These are phyloP conservation scores for Leccinum uliginosum DNA, from an alignment of 768 basidiomycete genomes.

Conservation along the genomic window DNA sequence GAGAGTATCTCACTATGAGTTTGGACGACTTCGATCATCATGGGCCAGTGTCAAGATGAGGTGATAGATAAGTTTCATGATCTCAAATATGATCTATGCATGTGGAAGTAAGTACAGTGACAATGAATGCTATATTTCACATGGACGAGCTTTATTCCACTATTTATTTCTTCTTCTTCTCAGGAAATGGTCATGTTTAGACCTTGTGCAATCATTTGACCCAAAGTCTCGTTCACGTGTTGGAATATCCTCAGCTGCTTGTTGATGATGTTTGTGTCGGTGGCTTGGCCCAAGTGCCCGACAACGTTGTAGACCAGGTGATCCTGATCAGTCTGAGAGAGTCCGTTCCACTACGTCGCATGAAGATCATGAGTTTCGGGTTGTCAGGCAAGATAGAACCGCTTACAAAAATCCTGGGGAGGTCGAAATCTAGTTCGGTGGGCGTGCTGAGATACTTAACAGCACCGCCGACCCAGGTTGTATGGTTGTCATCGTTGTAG, in stretches of 20 bases:
- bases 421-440: constrained; percentile 37
- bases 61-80: neutral
- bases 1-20: neutral
- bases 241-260: constrained; percentile 34
- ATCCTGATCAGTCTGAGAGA: constrained; percentile 33
- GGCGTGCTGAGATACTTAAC: constrained; percentile 34
- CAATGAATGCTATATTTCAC: neutral
- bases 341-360: constrained; percentile 26
- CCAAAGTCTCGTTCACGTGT: constrained; percentile 35
- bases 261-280: constrained; percentile 25
- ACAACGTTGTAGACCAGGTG: constrained; percentile 36
- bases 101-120: neutral
- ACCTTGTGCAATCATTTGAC: constrained; percentile 33
- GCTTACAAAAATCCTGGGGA: constrained; percentile 32
- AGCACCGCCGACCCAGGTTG: constrained; percentile 39
- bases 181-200: constrained; percentile 18
- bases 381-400: neutral
- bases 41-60: neutral
- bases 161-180: neutral
- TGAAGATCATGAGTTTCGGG: neutral
- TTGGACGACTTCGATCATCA: neutral
- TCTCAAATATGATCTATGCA: neutral
- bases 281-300: constrained; percentile 35
- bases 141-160: neutral
- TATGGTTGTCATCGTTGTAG: constrained; percentile 38